These are phyloP conservation scores for Thalassiosira delicatula DNA, from an alignment of 352 stramenopile species.

Conservation along the genomic window DNA sequence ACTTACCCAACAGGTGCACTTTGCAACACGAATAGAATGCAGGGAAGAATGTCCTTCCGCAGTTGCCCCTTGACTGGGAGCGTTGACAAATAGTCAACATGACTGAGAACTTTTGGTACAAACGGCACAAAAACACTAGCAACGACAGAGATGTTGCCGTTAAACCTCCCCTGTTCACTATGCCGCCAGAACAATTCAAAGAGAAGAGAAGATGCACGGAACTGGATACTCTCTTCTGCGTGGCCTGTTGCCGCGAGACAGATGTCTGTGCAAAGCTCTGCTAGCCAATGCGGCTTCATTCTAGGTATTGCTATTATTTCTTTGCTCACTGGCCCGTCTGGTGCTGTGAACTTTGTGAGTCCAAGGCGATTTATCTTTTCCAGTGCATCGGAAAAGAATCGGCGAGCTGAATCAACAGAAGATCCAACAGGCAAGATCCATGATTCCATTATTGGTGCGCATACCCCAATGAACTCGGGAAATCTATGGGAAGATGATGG, in stretches of 20 bases:
- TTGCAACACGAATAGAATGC: slow-evolving; percentile 82
- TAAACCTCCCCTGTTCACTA: slow-evolving; percentile 70
- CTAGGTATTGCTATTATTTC: slow-evolving; percentile 56
- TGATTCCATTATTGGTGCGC: slow-evolving; percentile 78
- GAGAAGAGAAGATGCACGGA: slow-evolving; percentile 76
- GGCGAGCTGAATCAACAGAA: slow-evolving; percentile 39
- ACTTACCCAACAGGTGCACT: slow-evolving; percentile 61
- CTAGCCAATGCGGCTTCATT: slow-evolving; percentile 82
- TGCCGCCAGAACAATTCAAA: slow-evolving; percentile 83
- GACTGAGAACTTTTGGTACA: slow-evolving; percentile 77
- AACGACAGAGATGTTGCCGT: slow-evolving; percentile 72
- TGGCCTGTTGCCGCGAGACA: slow-evolving; percentile 80
- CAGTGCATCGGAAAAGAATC: slow-evolving; percentile 76
- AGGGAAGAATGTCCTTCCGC: slow-evolving; percentile 82
- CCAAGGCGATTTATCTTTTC: slow-evolving; percentile 69
- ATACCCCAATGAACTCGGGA: slow-evolving; percentile 80
- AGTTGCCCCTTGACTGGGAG: slow-evolving; percentile 79
- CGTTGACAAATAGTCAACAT: slow-evolving; percentile 78
- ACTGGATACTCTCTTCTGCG: slow-evolving; percentile 80
- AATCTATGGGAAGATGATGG: slow-evolving; percentile 48
- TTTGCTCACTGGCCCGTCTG: slow-evolving; percentile 59
- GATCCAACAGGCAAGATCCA: slow-evolving; percentile 61
- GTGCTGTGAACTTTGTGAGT: slow-evolving; percentile 56
- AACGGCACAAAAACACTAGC: slow-evolving; percentile 83
- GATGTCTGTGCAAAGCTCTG: slow-evolving; percentile 81